Evolutionary conservation across 169 alveolate genomes (phyloP), one percentile per base, ranked within the genome.

Genomic region (Eimeria falciformis): DNA sequence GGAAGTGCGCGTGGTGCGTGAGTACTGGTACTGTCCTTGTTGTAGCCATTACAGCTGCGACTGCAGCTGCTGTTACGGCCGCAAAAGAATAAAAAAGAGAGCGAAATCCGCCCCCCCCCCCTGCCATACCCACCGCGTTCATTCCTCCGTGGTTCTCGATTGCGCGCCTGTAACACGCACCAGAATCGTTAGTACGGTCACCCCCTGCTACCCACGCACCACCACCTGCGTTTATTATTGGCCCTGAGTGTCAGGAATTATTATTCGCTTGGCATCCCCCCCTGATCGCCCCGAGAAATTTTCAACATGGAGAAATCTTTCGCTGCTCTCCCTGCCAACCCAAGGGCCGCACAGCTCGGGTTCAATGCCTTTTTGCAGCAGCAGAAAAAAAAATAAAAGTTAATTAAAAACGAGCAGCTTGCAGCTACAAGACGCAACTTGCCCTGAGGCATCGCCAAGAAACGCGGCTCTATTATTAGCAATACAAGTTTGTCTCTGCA

Each of bases 181-280:
- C 33, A 14, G 71, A 7, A 27, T 58, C 18, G 25, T 58, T 27
- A 58, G 71, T 27, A 58, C 71, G 7, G 71, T 58, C 18, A 58
- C 71, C 71, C 71, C 71, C 27, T 58, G 71, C 71, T 58, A 58
- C 27, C 71, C 71, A 7, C 18, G 71, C 18, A 58, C 71, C 71
- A 58, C 71, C 33, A 58, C 71, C 7, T 58, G 71, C 71, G 71
- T 58, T 21, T 58, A 58, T 21, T 58, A 58, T 27, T 58, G 71
- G 71, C 71, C 71, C 25, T 58, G 21, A 58, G 58, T 50, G 21
- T 50, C 14, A n/a, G n/a, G n/a, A n/a, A n/a, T n/a, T n/a, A n/a
- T n/a, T n/a, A n/a, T n/a, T n/a, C n/a, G n/a, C n/a, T n/a, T n/a
- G n/a, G n/a, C n/a, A n/a, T n/a, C n/a, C n/a, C n/a, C n/a, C n/a